These are phyloP conservation scores for Kodamaea jinghongensis DNA, from an alignment of 805 yeast genomes.

Conservation along the genomic window DNA sequence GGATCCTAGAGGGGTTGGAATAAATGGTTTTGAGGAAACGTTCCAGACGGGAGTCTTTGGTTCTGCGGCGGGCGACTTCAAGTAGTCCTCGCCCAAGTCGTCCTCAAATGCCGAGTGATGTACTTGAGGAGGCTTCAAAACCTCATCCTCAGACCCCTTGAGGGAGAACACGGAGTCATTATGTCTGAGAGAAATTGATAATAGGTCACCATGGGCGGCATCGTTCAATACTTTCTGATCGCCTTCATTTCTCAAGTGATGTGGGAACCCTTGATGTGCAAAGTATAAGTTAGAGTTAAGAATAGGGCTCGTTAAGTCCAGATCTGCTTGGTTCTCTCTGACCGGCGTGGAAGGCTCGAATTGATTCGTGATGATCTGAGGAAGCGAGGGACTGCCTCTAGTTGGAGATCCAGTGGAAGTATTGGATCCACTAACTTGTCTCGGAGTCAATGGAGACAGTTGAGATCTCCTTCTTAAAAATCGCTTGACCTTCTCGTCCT, in stretches of 20 bases:
- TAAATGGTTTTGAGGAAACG: conserved; percentile 1
- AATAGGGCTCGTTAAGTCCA: conserved; percentile 21
- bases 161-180: conserved; percentile 21
- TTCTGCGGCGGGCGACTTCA: neutral
- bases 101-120: conserved; percentile 12
- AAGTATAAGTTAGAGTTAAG: conserved; percentile 48
- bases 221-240: conserved; percentile 16
- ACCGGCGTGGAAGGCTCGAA: too few relatives aligned
- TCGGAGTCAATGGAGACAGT: too few relatives aligned
- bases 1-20: conserved; percentile 3
- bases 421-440: too few relatives aligned
- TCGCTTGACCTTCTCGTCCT: neutral
- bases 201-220: conserved; percentile 19
- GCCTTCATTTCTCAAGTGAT: conserved; percentile 35
- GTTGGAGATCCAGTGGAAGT: too few relatives aligned
- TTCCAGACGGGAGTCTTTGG: conserved; percentile 7
- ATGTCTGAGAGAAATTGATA: conserved; percentile 38
- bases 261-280: conserved; percentile 58
- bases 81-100: conserved; percentile 1
- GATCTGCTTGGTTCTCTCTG: too few relatives aligned
- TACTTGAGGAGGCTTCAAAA: conserved; percentile 22
- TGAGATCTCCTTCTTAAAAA: too few relatives aligned
- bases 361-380: too few relatives aligned
- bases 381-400: too few relatives aligned
- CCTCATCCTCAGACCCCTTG: conserved; percentile 3